Base-by-base conservation (phyloP, 805 yeast genomes). In the Brettanomyces custersianus region DNA sequence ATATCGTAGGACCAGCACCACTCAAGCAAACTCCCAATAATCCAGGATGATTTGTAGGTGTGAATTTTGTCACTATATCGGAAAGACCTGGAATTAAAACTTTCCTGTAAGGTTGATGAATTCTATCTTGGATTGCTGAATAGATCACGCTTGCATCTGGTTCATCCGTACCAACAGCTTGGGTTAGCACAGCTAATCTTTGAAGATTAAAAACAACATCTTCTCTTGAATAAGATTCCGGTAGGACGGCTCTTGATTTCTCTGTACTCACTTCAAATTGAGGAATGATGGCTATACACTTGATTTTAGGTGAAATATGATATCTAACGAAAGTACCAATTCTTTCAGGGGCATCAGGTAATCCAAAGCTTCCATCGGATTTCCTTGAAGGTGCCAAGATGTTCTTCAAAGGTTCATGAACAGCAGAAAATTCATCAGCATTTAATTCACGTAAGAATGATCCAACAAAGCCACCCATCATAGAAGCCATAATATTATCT, bases 381-480 rank as follows among this genome's bases (percentile, higher is more conserved):
- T n/a, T 16, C 8, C 15, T 15, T 11, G 21, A n/a, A 8, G 23
- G 18, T 15, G 34, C 21, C 43, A 92, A 68, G 4, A 92, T 87
- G 47, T 80, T 83, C 37, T 83, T 77, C 38, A 92, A 65, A 28
- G 96, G 96, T 37, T 86, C 82, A 55, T 80, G 87, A 44, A 83
- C 81, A 36, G 83, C 72, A 40, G 69, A 77, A 45, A 71, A 68
- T 46, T 88, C 96, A 28, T 74, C 70, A 3, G 78, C 76, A 23
- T 77, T 66, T 40, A 92, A 63, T 43, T 84, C 94, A 50, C 94
- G 74, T 52, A 92, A 70, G 59, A 82, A 92, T 4, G 96, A 86
- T 30, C 98, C 98, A 29, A 88, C 95, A 58, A 92, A 92, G 2
- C 98, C 96, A 41, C 98, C 98, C 79, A 88, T 81, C 95, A 92